Evolutionary conservation across 2,329 filamentous ascomycete species (phyloP).

Genomic region (Botrytis deweyae): DNA sequence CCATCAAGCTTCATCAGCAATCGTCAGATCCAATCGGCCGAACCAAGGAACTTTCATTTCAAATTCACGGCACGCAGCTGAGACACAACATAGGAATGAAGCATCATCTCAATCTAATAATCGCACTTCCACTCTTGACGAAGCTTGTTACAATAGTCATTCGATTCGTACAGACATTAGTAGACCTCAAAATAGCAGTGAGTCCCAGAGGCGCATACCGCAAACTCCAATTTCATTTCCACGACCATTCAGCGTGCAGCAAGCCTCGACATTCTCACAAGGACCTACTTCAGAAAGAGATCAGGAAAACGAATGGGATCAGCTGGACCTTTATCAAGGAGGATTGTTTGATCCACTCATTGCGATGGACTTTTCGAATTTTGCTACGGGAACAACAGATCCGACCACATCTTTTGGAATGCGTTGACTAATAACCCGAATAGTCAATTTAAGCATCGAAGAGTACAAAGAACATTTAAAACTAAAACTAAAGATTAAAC

Average conservation of each 20-base stretch:
- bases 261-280: not conserved
- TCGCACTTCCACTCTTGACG: not conserved
- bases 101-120: not conserved
- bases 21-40: not conserved
- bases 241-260: not conserved
- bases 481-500: not conserved
- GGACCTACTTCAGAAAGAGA: not conserved
- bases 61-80: not conserved
- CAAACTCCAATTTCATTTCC: not conserved
- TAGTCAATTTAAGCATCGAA: not conserved
- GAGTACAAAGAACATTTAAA: not conserved
- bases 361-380: not conserved
- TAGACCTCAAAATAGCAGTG: not conserved
- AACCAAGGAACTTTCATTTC: not conserved
- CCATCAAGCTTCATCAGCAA: not conserved
- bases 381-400: not conserved
- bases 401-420: not conserved
- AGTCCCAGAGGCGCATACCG: not conserved
- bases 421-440: not conserved
- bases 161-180: not conserved
- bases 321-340: not conserved
- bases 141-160: not conserved
- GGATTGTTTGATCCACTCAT: not conserved
- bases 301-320: not conserved
- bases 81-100: not conserved